These are phyloP conservation scores for Myriosclerotinia duriaeana DNA, from an alignment of 2,329 filamentous ascomycete species.

Conservation along the genomic window DNA sequence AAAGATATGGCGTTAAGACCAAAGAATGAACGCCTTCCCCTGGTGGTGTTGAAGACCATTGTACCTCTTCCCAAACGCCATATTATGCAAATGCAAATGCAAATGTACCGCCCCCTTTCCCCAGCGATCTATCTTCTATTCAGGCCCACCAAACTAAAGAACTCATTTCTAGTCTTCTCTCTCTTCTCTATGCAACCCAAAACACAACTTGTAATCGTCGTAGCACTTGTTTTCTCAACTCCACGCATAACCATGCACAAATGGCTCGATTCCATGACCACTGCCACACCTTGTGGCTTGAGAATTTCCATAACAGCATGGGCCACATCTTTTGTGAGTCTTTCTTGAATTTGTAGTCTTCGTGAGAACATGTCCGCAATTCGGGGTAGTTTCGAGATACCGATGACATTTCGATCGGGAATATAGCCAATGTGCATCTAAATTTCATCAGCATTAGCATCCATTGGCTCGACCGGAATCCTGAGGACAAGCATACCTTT, in stretches of 20 bases:
- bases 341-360: slow-evolving; percentile 91
- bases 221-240: slow-evolving; percentile 86
- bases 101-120: slow-evolving; percentile 7
- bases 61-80: slow-evolving; percentile 31
- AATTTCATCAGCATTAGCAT: slow-evolving; percentile 23
- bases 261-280: slow-evolving; percentile 96
- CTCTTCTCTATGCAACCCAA: slow-evolving; percentile 92
- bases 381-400: slow-evolving; percentile 90
- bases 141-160: slow-evolving; percentile 74
- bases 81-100: slow-evolving; percentile 30
- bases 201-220: slow-evolving; percentile 94
- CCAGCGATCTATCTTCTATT: slow-evolving; percentile 48
- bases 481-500: slow-evolving; percentile 59
- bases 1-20: slow-evolving; percentile 41
- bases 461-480: neutral
- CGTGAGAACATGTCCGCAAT: slow-evolving; percentile 97
- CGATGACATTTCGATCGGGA: slow-evolving; percentile 84
- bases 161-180: slow-evolving; percentile 93
- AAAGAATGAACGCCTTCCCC: slow-evolving; percentile 35
- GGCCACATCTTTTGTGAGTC: slow-evolving; percentile 93
- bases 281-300: slow-evolving; percentile 89
- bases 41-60: slow-evolving; percentile 41
- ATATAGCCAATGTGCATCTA: slow-evolving; percentile 99
- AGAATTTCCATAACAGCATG: slow-evolving; percentile 90
- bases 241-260: slow-evolving; percentile 99